Conservation (phyloP, 768 basidiomycete species). For the Megacollybia marginata region DNA sequence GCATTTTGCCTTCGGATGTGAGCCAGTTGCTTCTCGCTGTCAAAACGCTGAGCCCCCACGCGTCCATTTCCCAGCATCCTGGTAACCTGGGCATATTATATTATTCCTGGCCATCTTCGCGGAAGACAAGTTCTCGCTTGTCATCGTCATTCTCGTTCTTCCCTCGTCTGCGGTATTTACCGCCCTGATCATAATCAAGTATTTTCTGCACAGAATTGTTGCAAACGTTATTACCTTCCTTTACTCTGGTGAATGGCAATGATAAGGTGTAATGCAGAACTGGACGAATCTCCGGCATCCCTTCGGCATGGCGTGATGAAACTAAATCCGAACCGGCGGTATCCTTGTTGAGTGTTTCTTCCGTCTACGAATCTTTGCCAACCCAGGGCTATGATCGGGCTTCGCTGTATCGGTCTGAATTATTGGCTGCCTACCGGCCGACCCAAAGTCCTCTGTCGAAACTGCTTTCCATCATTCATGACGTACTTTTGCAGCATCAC, state of each 20-base stretch:
- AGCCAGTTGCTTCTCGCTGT: constrained; percentile 94
- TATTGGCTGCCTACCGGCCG: too few species aligned
- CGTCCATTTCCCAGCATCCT: constrained; percentile 99
- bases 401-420: too few species aligned
- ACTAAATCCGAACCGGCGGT: too few species aligned
- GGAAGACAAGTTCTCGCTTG: constrained; percentile 97
- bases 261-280: too few species aligned
- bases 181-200: constrained; percentile 53
- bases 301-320: too few species aligned
- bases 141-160: constrained; percentile 99
- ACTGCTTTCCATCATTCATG: too few species aligned
- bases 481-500: too few species aligned
- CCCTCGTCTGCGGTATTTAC: constrained; percentile 98
- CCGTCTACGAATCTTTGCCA: too few species aligned
- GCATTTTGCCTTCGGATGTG: constrained; percentile 99
- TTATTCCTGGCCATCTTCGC: constrained; percentile 98
- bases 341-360: too few species aligned
- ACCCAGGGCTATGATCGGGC: too few species aligned
- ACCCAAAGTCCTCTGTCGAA: too few species aligned
- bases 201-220: neutral
- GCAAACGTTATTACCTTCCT: constrained; percentile 46
- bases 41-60: constrained; percentile 93
- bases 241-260: constrained; percentile 42
- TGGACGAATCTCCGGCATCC: too few species aligned
- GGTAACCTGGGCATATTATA: constrained; percentile 95